Base-by-base conservation (phyloP, 106 monocot genomes). In the Acorus calamus region DNA sequence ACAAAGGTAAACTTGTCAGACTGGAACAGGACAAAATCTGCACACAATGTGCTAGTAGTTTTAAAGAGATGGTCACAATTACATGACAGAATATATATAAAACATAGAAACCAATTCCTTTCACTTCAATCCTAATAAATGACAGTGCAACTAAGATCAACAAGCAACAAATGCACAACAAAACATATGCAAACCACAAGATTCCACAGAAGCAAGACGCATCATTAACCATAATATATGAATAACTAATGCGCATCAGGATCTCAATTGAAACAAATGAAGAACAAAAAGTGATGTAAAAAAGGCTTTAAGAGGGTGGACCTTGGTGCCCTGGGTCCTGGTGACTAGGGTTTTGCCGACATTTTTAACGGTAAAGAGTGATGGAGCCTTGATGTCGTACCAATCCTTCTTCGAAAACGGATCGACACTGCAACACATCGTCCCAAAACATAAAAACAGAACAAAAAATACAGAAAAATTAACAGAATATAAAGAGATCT, bases 371-470 rank as follows among this genome's bases (percentile, higher is more conserved):
- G 14, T 71, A 14, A 75, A 80, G 9, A 75, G 47, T 6, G 80
- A 71, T 3, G 80, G 74, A 2, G 80, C 74, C 66, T 80, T 80
- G 70, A 80, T 71, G 52, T 80, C 75, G 28, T 74, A 80, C 80
- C 80, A 80, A 44, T 75, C 80, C 66, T 80, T 80, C 70, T 80
- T 80, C 11, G 75, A 12, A 51, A 80, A 80, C 4, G 80, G 74
- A 75, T 75, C 80, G 6, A 75, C 80, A 6, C 80, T 80, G 66
- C 66, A 62, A 8, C 1, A 5, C 6, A 42, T 28, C 54, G n/a
- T 46, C 7, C 42, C 28, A 13, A 3, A 9, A 63, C 6, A 57
- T 57, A 68, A 11, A 66, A 60, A 48, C 4, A 57, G 44, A 49
- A 45, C 47, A 28, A 4, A 60, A 4, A 44, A 66, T 60, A 28